Percentiles rank a stretch among this genome's conserved stretches.
phyloP scores from a whole-genome alignment of 805 yeast genomes.

The Cyberlindnera maclurae region DNA sequence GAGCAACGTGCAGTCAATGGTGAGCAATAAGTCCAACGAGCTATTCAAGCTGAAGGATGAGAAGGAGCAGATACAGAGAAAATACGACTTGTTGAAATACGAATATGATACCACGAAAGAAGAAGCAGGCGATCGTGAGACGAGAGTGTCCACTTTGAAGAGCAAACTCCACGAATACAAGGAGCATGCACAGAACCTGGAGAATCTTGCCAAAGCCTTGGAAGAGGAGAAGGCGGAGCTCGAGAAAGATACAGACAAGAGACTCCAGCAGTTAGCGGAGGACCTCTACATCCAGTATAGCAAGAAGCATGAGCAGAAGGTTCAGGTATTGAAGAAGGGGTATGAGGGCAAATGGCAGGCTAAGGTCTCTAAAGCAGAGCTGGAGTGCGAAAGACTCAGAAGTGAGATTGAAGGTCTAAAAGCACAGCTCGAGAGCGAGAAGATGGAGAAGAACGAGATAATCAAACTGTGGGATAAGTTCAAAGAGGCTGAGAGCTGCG shows the following conservation, averaged over 20 bases:
- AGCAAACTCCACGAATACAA: constrained; percentile 16
- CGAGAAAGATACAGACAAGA: constrained; percentile 45
- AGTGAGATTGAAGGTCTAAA: constrained; percentile 49
- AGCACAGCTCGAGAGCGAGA: constrained; percentile 41
- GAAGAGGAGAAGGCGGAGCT: constrained; percentile 30
- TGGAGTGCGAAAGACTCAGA: constrained; percentile 38
- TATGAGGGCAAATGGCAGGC: constrained; percentile 47
- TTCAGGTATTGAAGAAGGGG: constrained; percentile 50
- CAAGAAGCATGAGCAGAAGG: constrained; percentile 70
- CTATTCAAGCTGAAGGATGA: constrained; percentile 22
- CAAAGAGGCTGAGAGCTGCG: constrained; percentile 15
- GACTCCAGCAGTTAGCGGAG: constrained; percentile 56
- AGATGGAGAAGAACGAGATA: constrained; percentile 50
- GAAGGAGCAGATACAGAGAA: constrained; percentile 19
- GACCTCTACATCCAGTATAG: constrained; percentile 69
- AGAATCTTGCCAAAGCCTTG: constrained; percentile 22
- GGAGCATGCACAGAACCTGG: constrained; percentile 18
- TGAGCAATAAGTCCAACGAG: constrained; percentile 25
- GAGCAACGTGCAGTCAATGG: constrained; percentile 25
- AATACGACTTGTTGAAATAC: constrained; percentile 20
- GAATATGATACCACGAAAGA: constrained; percentile 20
- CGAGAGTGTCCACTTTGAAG: constrained; percentile 17
- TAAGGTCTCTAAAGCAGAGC: constrained; percentile 34
- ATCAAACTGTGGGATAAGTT: constrained; percentile 41
- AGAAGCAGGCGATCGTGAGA: constrained; percentile 20